Evolutionary conservation across 306 rosid species (phyloP).

Genomic region (Ormosia semicastrata): DNA sequence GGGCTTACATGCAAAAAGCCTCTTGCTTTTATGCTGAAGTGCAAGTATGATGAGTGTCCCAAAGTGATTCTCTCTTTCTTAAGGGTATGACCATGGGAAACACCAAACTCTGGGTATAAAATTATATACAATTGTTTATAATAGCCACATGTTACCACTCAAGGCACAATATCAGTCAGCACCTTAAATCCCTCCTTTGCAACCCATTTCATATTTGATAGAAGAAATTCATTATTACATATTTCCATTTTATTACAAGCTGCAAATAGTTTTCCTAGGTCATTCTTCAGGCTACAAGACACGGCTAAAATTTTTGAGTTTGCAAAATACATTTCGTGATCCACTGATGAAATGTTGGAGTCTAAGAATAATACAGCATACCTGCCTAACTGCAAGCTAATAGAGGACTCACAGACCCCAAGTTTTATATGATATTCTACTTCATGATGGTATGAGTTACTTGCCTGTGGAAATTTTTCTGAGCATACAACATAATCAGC

Average conservation of each 20-base stretch:
- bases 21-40: too few species aligned
- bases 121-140: not conserved
- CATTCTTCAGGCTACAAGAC: not conserved
- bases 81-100: not conserved
- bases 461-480: slow-evolving; percentile 79
- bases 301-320: not conserved
- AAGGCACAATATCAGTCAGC: not conserved
- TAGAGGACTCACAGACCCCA: not conserved
- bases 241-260: not conserved
- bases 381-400: not conserved
- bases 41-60: too few species aligned
- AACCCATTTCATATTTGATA: not conserved
- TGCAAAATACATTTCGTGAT: not conserved
- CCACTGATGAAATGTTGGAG: not conserved
- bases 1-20: too few species aligned
- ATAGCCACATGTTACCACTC: not conserved
- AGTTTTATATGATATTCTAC: not conserved
- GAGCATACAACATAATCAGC: slow-evolving; percentile 81
- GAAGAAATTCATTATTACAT: not conserved
- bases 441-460: slow-evolving; percentile 28
- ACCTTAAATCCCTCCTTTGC: not conserved
- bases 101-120: not conserved
- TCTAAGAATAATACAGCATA: not conserved
- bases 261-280: not conserved
- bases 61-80: too few species aligned